These are phyloP conservation scores for Fusarium udum DNA, from an alignment of 2,329 filamentous ascomycete genomes.

Conservation along the genomic window DNA sequence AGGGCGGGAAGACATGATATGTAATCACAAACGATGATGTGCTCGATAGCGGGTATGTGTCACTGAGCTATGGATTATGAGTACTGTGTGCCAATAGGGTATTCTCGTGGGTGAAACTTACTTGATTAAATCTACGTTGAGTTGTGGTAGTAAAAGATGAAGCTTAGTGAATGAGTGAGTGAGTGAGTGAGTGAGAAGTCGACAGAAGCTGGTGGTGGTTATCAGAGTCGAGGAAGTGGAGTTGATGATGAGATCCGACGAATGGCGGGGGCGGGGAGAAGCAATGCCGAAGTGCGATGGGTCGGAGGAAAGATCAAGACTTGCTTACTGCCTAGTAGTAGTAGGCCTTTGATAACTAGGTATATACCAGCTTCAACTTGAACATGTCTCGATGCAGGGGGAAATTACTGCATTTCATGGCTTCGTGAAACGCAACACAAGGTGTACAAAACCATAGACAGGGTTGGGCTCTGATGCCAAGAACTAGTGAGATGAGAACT, in stretches of 20 bases:
- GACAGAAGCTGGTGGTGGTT: slow-evolving; percentile 23
- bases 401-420: neutral
- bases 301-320: slow-evolving; percentile 11
- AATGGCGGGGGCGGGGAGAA: slow-evolving; percentile 29
- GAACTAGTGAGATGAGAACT: neutral
- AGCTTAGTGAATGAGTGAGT: neutral
- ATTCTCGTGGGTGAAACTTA: neutral
- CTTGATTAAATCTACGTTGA: neutral
- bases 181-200: slow-evolving; percentile 1
- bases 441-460: neutral
- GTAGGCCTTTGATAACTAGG: neutral
- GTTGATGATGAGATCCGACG: slow-evolving; percentile 23
- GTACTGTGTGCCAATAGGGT: neutral
- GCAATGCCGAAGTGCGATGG: slow-evolving; percentile 22
- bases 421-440: neutral
- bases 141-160: neutral
- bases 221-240: slow-evolving; percentile 16
- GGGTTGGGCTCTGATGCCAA: neutral
- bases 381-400: neutral
- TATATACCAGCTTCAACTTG: neutral
- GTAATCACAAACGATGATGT: neutral
- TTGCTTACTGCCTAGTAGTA: slow-evolving; percentile 14
- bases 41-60: neutral
- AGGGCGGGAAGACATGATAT: slow-evolving; percentile 61
- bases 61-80: neutral